phyloP scores from a whole-genome alignment of 768 basidiomycete species.

The Mycena kentingensis region DNA sequence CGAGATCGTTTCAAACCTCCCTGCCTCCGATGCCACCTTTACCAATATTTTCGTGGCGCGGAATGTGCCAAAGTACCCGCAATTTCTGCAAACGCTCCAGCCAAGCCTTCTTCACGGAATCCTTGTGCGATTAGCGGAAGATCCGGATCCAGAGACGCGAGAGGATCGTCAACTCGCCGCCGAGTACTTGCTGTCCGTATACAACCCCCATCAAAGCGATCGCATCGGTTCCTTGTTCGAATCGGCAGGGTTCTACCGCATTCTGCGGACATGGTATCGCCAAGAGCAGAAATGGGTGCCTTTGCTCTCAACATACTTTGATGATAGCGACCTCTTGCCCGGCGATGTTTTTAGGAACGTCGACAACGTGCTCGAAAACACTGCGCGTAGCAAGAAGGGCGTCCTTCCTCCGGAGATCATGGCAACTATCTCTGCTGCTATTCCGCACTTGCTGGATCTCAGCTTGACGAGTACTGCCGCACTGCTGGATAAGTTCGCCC shows the following conservation, averaged over 20 bases:
- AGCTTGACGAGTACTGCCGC: constrained; percentile 69
- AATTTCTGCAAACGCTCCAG: constrained; percentile 67
- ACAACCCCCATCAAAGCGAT: constrained; percentile 80
- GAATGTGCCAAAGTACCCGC: constrained; percentile 95
- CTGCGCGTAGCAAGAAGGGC: constrained; percentile 49
- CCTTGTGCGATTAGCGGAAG: constrained; percentile 75
- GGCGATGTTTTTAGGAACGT: constrained; percentile 67
- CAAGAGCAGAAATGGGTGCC: constrained; percentile 76
- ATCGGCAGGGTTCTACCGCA: constrained; percentile 86
- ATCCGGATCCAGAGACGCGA: constrained; percentile 72
- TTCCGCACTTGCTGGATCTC: constrained; percentile 64
- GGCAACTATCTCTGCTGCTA: constrained; percentile 52
- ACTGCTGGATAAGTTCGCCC: constrained; percentile 69
- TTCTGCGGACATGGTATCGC: constrained; percentile 79
- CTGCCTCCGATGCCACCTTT: constrained; percentile 71
- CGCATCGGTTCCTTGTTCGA: constrained; percentile 70
- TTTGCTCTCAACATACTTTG: constrained; percentile 71
- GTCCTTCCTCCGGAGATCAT: constrained; percentile 58
- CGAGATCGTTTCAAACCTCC: constrained; percentile 68
- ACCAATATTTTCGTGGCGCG: constrained; percentile 95
- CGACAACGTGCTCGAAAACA: constrained; percentile 58
- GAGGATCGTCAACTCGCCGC: constrained; percentile 95
- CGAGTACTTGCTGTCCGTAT: constrained; percentile 90
- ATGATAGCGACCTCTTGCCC: constrained; percentile 64
- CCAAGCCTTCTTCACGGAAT: constrained; percentile 72